These are phyloP conservation scores for Agarophyton chilense DNA, from an alignment of 23 red algal genomes.

Conservation along the genomic window DNA sequence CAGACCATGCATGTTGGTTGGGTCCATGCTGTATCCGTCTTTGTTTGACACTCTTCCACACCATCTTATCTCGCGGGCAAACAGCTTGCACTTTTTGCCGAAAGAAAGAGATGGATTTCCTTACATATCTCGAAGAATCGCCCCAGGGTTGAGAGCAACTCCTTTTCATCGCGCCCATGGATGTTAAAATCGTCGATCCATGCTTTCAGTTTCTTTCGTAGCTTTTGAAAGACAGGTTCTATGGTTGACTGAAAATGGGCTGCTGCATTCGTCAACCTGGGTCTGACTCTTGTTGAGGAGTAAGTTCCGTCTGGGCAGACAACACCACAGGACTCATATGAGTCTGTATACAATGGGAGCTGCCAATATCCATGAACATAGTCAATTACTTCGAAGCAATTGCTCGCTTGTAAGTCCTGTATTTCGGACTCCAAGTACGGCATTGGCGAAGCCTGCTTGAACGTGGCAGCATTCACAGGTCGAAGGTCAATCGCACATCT, in stretches of 20 bases:
- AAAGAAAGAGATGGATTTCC: background rate
- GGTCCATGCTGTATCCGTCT: conserved; percentile 25
- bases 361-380: conserved; percentile 48
- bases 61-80: conserved; percentile 10
- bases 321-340: background rate
- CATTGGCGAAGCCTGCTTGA: conserved; percentile 30
- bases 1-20: background rate
- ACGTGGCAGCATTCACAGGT: conserved; percentile 31
- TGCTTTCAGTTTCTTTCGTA: conserved; percentile 16
- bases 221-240: background rate
- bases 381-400: conserved; percentile 24
- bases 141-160: background rate
- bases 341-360: conserved; percentile 23
- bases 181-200: conserved; percentile 59
- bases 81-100: background rate
- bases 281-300: background rate
- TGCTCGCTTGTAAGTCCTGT: conserved; percentile 18
- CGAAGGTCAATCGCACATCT: conserved; percentile 8
- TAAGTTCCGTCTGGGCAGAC: conserved; percentile 13
- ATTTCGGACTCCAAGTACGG: conserved; percentile 52
- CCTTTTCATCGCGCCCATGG: background rate
- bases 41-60: background rate
- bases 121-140: background rate
- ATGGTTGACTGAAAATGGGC: conserved; percentile 28
- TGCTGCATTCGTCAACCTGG: conserved; percentile 14